Evolutionary conservation across 139 green algal species (phyloP).

Genomic region (Chlamydomonas schloesseri): DNA sequence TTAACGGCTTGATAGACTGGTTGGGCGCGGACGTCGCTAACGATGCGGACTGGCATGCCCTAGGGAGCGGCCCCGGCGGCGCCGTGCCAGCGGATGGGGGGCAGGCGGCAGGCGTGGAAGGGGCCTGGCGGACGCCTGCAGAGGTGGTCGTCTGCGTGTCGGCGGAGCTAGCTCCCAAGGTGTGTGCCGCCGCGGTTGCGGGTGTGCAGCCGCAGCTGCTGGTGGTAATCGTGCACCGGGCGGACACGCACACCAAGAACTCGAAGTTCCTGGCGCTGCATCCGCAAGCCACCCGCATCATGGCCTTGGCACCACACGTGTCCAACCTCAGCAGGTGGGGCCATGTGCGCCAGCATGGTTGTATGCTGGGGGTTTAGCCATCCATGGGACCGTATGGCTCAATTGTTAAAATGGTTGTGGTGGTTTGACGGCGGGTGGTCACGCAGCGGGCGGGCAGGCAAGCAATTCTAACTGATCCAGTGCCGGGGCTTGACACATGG

Average conservation of each 20-base stretch:
- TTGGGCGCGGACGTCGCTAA: neutral
- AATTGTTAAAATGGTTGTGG: no score
- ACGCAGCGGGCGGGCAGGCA: no score
- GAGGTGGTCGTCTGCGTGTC: constrained; percentile 40
- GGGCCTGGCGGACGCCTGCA: neutral
- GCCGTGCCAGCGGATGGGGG: neutral
- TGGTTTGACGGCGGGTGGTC: no score
- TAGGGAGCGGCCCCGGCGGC: neutral
- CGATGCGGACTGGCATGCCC: neutral
- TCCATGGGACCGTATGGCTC: no score
- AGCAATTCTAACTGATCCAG: no score
- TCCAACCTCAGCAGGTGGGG: constrained; percentile 41
- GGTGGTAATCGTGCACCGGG: constrained; percentile 38
- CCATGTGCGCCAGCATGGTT: neutral
- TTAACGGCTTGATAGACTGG: constrained; percentile 18
- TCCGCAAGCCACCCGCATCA: neutral
- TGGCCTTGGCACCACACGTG: constrained; percentile 39
- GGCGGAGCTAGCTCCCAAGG: constrained; percentile 36
- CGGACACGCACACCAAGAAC: constrained; percentile 25
- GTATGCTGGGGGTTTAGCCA: no score
- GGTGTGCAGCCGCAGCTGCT: constrained; percentile 13
- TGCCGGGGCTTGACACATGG: no score
- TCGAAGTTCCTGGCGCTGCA: constrained; percentile 29
- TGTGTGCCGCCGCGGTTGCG: neutral
- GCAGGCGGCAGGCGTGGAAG: neutral